Evolutionary conservation across 345 rosid species (phyloP), one percentile per base, ranked within the genome.

Genomic region (Diplotaxis tenuifolia): DNA sequence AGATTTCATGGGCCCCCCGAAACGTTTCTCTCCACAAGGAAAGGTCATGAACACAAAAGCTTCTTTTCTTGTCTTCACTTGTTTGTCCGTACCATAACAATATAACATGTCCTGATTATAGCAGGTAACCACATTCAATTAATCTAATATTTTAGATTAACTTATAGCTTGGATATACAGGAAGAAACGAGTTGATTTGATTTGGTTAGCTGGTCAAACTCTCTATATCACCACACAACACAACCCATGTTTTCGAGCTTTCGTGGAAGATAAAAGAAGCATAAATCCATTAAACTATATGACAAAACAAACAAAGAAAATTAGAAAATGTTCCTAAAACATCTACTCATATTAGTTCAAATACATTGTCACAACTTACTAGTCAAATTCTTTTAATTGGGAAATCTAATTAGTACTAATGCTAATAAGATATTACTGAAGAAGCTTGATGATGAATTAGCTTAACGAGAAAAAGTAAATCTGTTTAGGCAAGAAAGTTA

Each of bases 391-490:
- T 50, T 60, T 34, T n/a, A n/a, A n/a, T n/a, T 28, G 36, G 23
- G 49, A 53, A 34, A 23, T 15, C 31, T 12, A n/a, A 62, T n/a
- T 58, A 57, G 28, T 56, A 23, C 32, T 56, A 25, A 15, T 1
- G 29, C 7, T 36, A 36, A 14, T 31, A 9, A 59, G 10, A 8
- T n/a, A n/a, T 19, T 25, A 52, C 7, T 6, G 29, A 72, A 12
- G 11, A 16, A 32, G 58, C 10, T 58, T 58, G 56, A 34, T 36
- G 56, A 52, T 67, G 12, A 68, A 20, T 53, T 68, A 53, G 74
- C 21, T 75, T 68, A 75, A 69, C 75, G 70, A 62, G 70, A 69
- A 62, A 49, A 62, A 21, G 3, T 62, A 62, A 25, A 61, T 62
- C 9, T 55, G 27, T 63, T 25, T 70, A 70, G 80, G 75, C 62